These are phyloP conservation scores for Serpula lacrymans DNA, from an alignment of 768 basidiomycete genomes.

Conservation along the genomic window DNA sequence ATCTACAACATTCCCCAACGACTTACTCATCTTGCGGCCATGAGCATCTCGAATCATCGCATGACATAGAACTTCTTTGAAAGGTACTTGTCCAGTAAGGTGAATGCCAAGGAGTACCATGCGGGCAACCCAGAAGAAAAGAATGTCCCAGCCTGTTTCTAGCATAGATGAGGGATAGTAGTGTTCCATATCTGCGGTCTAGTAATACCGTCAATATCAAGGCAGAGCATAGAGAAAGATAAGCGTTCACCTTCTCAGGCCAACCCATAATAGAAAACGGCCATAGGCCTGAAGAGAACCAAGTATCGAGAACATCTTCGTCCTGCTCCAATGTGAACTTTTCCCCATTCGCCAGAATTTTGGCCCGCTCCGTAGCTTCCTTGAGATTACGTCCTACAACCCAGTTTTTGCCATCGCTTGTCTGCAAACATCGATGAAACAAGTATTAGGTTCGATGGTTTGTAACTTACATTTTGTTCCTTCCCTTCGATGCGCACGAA, in stretches of 20 bases:
- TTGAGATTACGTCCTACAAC: constrained; percentile 80
- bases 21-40: constrained; percentile 98
- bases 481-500: constrained; percentile 82
- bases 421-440: constrained; percentile 30
- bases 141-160: constrained; percentile 98
- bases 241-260: constrained; percentile 73
- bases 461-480: constrained; percentile 54
- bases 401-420: constrained; percentile 77
- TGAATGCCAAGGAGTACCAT: constrained; percentile 93
- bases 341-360: constrained; percentile 59
- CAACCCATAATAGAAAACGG: constrained; percentile 97
- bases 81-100: constrained; percentile 89
- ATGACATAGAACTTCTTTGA: constrained; percentile 94
- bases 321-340: constrained; percentile 85
- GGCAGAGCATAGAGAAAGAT: not conserved
- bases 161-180: constrained; percentile 92
- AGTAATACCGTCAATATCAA: not conserved
- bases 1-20: constrained; percentile 96
- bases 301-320: constrained; percentile 96
- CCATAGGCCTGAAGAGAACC: constrained; percentile 98
- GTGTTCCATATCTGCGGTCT: constrained; percentile 73
- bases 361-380: constrained; percentile 76
- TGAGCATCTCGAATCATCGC: constrained; percentile 99
- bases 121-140: constrained; percentile 99
- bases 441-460: not conserved